Base-by-base conservation (phyloP, 2,329 filamentous ascomycete genomes). In the Colletotrichum destructivum region DNA sequence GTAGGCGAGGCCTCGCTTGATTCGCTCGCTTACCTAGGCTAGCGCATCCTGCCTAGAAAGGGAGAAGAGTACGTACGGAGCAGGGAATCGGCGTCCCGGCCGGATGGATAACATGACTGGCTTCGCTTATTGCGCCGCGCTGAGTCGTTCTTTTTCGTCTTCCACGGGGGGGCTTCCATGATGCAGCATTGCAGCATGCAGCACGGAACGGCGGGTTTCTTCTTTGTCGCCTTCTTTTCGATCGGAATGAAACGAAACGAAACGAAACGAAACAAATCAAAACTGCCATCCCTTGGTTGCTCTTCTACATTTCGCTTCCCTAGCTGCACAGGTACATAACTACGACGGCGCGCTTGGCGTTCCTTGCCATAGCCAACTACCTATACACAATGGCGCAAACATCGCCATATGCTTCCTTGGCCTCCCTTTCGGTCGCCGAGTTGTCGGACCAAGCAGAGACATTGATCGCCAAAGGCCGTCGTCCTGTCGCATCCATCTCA, bases 41-140 rank as follows among this genome's bases (percentile, higher is more conserved):
- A 12, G 16, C 9, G 5, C 8, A 26, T 4, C 15, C 2, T 8
- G 13, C 23, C 21, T 23, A 5, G 1, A 7, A 31, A 46, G 44
- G 44, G 16, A 46, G 16, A 2, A 31, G 13, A 56, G 26, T 31
- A 31, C 26, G 26, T 35, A 35, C 56, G 23, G 40, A 59, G 40
- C 15, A 13, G 40, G 8, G 23, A 31, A 18, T 40, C 1, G 16
- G 42, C 3, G 35, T 59, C 54, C 55, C 55, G 64, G 40, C 64
- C 23, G 64, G 38, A 44, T 61, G 64, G 64, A 52, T 52, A 35
- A 9, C 31, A 35, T 35, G 8, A 35, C 31, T 9, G 35, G 18
- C 51, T 21, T 68, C 57, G 65, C 65, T 66, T 66, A 64, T 38
- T 12, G 15, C 21, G 44, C 44, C 18, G 23, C 40, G 18, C 3